Evolutionary conservation across 176 grass and related monocot genomes (phyloP), one percentile per base, ranked within the genome.

Genomic region (Themeda triandra): DNA sequence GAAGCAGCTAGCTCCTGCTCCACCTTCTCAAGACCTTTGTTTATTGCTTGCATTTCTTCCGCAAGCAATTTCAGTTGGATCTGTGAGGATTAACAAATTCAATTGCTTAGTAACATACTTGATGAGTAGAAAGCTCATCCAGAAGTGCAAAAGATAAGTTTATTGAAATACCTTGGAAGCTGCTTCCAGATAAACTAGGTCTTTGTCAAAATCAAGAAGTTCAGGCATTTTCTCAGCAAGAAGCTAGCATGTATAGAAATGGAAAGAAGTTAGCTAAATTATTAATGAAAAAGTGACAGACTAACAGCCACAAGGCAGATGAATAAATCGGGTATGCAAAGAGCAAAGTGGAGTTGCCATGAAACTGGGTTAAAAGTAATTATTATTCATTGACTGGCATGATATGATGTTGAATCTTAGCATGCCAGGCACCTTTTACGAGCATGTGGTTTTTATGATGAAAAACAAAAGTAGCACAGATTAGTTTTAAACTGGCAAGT

Each of bases 161-260:
- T 66, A 65, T 62, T 49, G 35, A 45, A 77, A 45, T 91, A 98
- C 96, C 96, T 98, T 98, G 37, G 96, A 95, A 65, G 96, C 91
- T 80, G 96, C 91, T 98, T 98, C 96, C 93, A 98, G 82, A 91
- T 95, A 93, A 86, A 92, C 86, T 79, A 98, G 90, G 63, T 98
- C 96, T 85, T 95, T 98, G 84, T 90, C 92, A 90, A 98, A 98
- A 98, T 98, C 96, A 93, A 98, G 91, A 69, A 98, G 87, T 77
- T 98, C 87, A 41, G 93, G 91, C 93, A 92, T 89, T 87, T 95
- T 98, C 70, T 95, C 93, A 81, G 89, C 89, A 82, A 98, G 88
- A 86, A 98, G 91, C 96, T 98, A 80, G 62, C 86, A 82, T 39
- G 65, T 71, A 71, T 19, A 78, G 23, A 77, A 63, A 87, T 33